Evolutionary conservation across 495 filamentous ascomycete species (phyloP), one percentile per base, ranked within the genome.

Genomic region (Annulohypoxylon nitens): DNA sequence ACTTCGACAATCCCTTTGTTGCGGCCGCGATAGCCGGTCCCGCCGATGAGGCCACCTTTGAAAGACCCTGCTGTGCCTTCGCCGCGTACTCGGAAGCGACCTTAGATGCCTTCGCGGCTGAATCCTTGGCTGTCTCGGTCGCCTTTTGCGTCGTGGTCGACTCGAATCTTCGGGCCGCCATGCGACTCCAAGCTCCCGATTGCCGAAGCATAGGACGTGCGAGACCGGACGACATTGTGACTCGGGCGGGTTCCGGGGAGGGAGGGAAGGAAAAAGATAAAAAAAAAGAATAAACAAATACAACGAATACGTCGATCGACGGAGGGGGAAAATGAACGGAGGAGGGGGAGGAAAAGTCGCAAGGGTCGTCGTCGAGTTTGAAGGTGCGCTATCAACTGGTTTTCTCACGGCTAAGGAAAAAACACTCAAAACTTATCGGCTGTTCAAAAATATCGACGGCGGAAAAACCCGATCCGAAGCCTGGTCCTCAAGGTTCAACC

Each of bases 61-160:
- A 94, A 26, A 97, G 89, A 75, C 95, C 94, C 84, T 97, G 87
- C 68, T 89, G 86, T 60, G 95, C 94, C 87, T 95, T 95, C 69
- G 89, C 88, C 45, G 90, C 83, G 79, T 86, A 86, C 59, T 91
- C 84, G 53, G 89, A 86, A 30, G 90, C 83, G 70, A 90, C 90
- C 83, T 95, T 92, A n/a, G 54, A 58, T n/a, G 68, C 64, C 4
- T 45, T 73, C 18, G 64, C 34, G 0, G 66, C 70, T 2, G 59
- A 48, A 33, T 71, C 58, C 68, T 75, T 72, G 8, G 63, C 69
- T 1, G 63, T 45, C 53, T 75, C 73, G 53, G 64, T 45, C 10
- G 69, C 74, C 55, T 71, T 75, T 63, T 75, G 64, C 50, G 82
- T 75, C 10, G 80, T 64, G 60, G 83, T 83, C 53, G 83, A 86